Percentiles rank a stretch among this genome's conserved stretches.
phyloP scores from a whole-genome alignment of 495 filamentous ascomycete genomes.

The Evernia prunastri region DNA sequence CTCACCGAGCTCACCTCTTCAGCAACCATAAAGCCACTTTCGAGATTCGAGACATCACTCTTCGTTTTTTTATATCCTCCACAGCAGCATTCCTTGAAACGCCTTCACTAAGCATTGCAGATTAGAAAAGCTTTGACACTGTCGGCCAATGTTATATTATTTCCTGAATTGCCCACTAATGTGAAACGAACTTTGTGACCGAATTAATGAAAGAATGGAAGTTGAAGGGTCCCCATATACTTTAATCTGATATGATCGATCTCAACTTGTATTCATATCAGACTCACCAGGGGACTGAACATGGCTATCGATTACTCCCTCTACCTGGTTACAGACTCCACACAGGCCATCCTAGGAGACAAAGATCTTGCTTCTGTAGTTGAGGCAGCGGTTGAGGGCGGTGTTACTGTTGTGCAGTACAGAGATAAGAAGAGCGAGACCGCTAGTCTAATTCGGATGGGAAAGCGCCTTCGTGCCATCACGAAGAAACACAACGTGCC shows the following conservation, averaged over 20 bases:
- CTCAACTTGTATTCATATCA: neutral
- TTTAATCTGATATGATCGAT: neutral
- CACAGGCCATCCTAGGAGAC: constrained; percentile 64
- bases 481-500: constrained; percentile 65
- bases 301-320: constrained; percentile 52
- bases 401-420: constrained; percentile 83
- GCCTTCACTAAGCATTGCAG: neutral
- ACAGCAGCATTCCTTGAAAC: neutral
- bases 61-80: neutral
- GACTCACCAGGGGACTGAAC: neutral
- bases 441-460: constrained; percentile 60
- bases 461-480: constrained; percentile 60
- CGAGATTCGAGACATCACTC: neutral
- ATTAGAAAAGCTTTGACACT: neutral
- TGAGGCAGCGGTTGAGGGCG: constrained; percentile 67
- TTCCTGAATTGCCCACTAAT: neutral
- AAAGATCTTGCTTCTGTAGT: constrained; percentile 68
- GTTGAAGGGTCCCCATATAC: neutral
- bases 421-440: constrained; percentile 84
- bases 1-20: no score
- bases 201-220: neutral
- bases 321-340: constrained; percentile 92
- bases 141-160: neutral
- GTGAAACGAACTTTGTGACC: neutral
- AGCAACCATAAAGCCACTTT: neutral